These are phyloP conservation scores for Botrytis fabae DNA, from an alignment of 2,329 filamentous ascomycete genomes.

Conservation along the genomic window DNA sequence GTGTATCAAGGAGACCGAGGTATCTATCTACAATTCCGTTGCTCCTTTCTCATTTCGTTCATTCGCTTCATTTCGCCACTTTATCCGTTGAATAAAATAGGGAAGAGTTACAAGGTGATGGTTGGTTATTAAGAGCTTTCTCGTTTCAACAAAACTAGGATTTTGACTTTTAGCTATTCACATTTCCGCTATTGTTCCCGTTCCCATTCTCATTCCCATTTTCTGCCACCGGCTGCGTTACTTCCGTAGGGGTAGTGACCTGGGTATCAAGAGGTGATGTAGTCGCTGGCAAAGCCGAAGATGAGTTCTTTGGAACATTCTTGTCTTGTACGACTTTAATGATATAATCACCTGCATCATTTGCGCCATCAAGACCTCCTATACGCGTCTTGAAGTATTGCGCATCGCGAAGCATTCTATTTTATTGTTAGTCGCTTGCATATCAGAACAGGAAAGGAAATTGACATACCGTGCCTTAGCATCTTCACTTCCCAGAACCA, in stretches of 20 bases:
- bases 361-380: constrained; percentile 64
- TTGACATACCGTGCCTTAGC: constrained; percentile 61
- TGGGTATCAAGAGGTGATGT: background rate
- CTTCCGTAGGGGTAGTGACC: background rate
- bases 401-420: constrained; percentile 63
- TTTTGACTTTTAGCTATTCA: background rate
- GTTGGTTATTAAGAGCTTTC: background rate
- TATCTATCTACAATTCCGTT: constrained; percentile 15
- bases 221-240: background rate
- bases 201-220: constrained; percentile 12
- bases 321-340: constrained; percentile 64
- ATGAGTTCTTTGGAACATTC: constrained; percentile 28
- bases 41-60: background rate
- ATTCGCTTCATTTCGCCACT: background rate
- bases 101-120: background rate
- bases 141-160: background rate
- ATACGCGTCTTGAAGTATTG: constrained; percentile 63
- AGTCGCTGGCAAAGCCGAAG: background rate
- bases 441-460: background rate
- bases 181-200: background rate
- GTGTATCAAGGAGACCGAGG: background rate
- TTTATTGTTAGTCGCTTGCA: constrained; percentile 18
- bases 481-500: constrained; percentile 55
- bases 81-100: background rate
- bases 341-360: constrained; percentile 69